phyloP scores from a whole-genome alignment of 208 protist species.

The Sergeia podlipaevii region DNA sequence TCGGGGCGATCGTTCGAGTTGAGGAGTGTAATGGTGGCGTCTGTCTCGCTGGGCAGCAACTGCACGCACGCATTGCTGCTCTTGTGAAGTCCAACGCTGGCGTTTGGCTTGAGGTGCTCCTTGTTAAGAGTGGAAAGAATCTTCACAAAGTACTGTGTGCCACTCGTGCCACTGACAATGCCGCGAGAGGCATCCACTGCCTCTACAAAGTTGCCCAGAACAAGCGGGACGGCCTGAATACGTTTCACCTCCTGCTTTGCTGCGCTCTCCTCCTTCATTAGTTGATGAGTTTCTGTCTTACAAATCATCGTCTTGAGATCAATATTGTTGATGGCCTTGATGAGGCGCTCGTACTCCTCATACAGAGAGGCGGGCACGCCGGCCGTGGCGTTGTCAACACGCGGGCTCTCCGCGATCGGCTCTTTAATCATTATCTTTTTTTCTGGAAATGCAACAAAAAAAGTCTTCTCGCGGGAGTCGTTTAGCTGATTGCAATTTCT shows the following conservation, averaged over 20 bases:
- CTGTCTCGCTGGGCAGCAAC: constrained; percentile 97
- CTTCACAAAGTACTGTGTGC: constrained; percentile 97
- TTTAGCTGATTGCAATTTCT: too few relatives aligned
- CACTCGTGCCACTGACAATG: constrained; percentile 96
- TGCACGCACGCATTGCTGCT: constrained; percentile 99
- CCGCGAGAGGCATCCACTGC: constrained; percentile 97
- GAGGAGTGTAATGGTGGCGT: constrained; percentile 97
- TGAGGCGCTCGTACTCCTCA: constrained; percentile 79
- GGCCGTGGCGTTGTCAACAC: constrained; percentile 2
- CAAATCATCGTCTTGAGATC: constrained; percentile 90
- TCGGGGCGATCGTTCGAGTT: constrained; percentile 91
- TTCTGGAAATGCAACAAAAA: neutral
- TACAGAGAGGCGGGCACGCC: constrained; percentile 34
- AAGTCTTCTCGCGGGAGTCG: too few relatives aligned
- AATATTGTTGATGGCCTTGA: constrained; percentile 61
- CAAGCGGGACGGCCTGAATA: constrained; percentile 99
- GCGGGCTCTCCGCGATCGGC: too few relatives aligned
- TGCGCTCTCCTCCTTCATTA: constrained; percentile 82
- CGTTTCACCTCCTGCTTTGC: constrained; percentile 96
- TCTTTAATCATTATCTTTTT: constrained; percentile 2
- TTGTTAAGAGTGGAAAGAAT: constrained; percentile 97
- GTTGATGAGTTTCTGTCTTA: constrained; percentile 85
- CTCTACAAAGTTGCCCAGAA: constrained; percentile 99
- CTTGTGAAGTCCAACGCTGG: constrained; percentile 98
- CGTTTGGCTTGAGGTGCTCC: constrained; percentile 98